Percentiles rank a stretch among this genome's conserved stretches.
These are phyloP conservation scores for Lodderomyces theae DNA, from an alignment of 1,139 yeast genomes.

Conservation along the genomic window DNA sequence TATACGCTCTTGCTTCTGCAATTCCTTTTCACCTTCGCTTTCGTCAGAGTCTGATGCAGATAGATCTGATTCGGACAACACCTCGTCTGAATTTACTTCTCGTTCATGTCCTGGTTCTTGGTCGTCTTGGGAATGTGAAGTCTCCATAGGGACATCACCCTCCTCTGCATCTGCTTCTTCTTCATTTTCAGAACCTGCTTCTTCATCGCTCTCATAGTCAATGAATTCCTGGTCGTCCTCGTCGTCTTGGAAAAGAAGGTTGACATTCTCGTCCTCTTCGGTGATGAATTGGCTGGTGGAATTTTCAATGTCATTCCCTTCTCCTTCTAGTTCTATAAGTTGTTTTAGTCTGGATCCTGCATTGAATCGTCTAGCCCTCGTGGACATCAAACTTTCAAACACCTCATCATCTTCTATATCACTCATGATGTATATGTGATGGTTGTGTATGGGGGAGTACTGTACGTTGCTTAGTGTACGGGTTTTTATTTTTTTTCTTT, in stretches of 20 bases:
- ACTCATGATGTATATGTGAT: slow-evolving; percentile 19
- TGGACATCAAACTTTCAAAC: slow-evolving; percentile 51
- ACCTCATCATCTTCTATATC: slow-evolving; percentile 27
- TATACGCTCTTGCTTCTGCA: slow-evolving; percentile 50
- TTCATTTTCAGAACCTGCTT: slow-evolving; percentile 23
- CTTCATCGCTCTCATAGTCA: slow-evolving; percentile 42
- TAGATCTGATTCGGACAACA: slow-evolving; percentile 54
- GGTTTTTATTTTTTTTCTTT: no score
- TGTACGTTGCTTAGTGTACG: no score
- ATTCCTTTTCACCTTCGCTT: slow-evolving; percentile 65
- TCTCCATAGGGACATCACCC: slow-evolving; percentile 15
- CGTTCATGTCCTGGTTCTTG: slow-evolving; percentile 12
- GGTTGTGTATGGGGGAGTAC: neutral
- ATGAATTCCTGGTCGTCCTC: slow-evolving; percentile 78
- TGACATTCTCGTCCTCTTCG: slow-evolving; percentile 72
- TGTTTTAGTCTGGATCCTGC: slow-evolving; percentile 86
- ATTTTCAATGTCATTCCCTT: slow-evolving; percentile 22
- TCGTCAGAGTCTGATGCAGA: slow-evolving; percentile 52
- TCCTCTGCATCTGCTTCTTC: slow-evolving; percentile 20
- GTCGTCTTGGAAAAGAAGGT: slow-evolving; percentile 77
- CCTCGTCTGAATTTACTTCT: slow-evolving; percentile 38
- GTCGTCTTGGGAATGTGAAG: neutral
- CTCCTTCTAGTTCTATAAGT: slow-evolving; percentile 68
- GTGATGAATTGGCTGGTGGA: slow-evolving; percentile 35
- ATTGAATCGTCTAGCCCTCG: slow-evolving; percentile 76